These are phyloP conservation scores for Porphyrellus cyaneotinctus DNA, from an alignment of 768 basidiomycete genomes.

Conservation along the genomic window DNA sequence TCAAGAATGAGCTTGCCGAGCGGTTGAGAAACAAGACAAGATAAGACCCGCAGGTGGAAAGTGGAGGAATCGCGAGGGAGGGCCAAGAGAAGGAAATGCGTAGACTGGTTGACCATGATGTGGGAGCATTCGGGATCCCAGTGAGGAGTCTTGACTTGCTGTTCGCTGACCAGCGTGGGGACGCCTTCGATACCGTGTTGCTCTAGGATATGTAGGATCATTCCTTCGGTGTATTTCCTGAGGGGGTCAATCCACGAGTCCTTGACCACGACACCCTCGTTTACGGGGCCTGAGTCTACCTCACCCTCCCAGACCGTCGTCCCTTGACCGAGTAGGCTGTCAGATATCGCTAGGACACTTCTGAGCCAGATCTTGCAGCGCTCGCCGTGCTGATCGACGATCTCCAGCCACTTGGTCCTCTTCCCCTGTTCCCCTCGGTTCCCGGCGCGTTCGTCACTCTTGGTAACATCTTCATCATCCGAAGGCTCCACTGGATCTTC, in stretches of 20 bases:
- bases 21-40: not conserved
- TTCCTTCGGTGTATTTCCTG: not conserved
- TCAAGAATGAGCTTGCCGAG: not conserved
- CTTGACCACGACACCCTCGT: not conserved
- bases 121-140: no score
- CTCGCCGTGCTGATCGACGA: not conserved
- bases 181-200: not conserved
- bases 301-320: not conserved
- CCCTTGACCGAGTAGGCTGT: not conserved
- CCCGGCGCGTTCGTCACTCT: no score
- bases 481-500: no score
- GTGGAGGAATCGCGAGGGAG: no score
- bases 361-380: not conserved
- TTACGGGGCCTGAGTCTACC: not conserved
- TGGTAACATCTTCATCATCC: no score
- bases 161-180: not conserved
- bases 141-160: not conserved
- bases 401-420: not conserved
- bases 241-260: not conserved
- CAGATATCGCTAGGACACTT: not conserved
- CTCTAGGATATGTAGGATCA: not conserved
- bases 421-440: no score
- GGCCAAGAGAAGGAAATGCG: not conserved
- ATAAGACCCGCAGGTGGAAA: not conserved
- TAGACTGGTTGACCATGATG: not conserved